A percentile compares a stretch with the other conserved stretches of the same genome.
phyloP scores from a whole-genome alignment of 2,329 filamentous ascomycete genomes.

The Fusarium protoensiforme region DNA sequence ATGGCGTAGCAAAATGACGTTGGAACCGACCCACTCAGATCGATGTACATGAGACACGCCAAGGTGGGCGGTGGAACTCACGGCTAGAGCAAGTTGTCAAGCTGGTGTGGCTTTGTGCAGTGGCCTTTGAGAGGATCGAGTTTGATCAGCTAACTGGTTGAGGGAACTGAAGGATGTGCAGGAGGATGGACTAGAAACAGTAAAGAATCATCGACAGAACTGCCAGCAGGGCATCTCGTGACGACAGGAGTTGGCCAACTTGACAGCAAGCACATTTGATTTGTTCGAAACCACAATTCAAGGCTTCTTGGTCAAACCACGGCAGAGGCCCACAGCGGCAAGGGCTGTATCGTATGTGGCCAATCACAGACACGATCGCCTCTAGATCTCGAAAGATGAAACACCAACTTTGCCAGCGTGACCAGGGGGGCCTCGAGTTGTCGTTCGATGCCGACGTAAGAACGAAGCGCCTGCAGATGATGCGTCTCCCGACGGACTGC shows the following conservation, averaged over 20 bases:
- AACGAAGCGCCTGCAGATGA: constrained; percentile 5
- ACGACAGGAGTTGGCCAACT: not conserved
- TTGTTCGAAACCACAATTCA: not conserved
- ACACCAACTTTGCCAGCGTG: constrained; percentile 9
- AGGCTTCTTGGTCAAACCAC: not conserved
- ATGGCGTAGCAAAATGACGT: constrained; percentile 24
- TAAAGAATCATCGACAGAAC: not conserved
- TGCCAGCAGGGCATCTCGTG: not conserved
- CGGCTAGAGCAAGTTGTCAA: constrained; percentile 3
- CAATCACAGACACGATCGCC: constrained; percentile 22
- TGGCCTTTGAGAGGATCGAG: not conserved
- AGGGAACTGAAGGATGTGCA: not conserved
- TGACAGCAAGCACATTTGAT: not conserved
- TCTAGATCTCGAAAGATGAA: constrained; percentile 35
- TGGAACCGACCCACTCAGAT: constrained; percentile 4
- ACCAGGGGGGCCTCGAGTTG: constrained; percentile 5
- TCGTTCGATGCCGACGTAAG: constrained; percentile 29
- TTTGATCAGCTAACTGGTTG: not conserved
- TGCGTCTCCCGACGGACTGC: constrained; percentile 1
- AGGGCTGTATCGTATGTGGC: not conserved
- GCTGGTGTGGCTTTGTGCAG: not conserved
- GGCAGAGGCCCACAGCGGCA: constrained; percentile 8
- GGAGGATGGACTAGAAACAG: not conserved
- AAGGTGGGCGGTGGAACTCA: constrained; percentile 11
- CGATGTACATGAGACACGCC: constrained; percentile 36